Conservation (phyloP, 345 rosid genomes). For the Linum lewisii region DNA sequence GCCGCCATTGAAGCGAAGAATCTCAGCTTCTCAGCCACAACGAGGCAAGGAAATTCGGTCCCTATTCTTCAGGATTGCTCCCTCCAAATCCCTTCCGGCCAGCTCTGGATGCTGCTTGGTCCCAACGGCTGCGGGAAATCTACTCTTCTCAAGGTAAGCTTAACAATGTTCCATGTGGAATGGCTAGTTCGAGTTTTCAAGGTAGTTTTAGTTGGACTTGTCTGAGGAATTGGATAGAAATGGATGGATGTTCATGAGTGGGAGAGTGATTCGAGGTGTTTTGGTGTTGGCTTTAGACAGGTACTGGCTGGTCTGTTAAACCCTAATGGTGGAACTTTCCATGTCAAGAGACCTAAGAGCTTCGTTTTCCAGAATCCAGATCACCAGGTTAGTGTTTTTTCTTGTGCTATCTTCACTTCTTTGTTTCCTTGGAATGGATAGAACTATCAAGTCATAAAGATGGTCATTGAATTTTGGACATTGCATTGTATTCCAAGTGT, state of each 20-base stretch:
- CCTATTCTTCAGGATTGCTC: slow-evolving; percentile 78
- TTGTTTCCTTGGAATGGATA: background rate
- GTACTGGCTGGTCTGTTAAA: slow-evolving; percentile 77
- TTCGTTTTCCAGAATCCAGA: slow-evolving; percentile 90
- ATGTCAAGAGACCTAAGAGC: slow-evolving; percentile 61
- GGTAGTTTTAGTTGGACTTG: background rate
- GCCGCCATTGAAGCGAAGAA: slow-evolving; percentile 48
- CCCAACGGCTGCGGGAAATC: slow-evolving; percentile 99
- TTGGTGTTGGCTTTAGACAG: slow-evolving; percentile 29
- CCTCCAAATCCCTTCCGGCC: slow-evolving; percentile 58
- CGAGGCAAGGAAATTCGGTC: slow-evolving; percentile 41
- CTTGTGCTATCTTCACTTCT: background rate
- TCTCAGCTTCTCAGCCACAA: slow-evolving; percentile 48
- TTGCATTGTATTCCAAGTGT: background rate
- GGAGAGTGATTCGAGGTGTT: background rate
- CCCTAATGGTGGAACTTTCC: slow-evolving; percentile 52
- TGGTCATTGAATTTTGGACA: too few species aligned
- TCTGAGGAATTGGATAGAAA: background rate
- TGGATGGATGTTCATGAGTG: background rate
- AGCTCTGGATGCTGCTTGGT: slow-evolving; percentile 93
- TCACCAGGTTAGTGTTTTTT: slow-evolving; percentile 56
- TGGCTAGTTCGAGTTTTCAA: too few species aligned
- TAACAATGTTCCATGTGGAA: background rate
- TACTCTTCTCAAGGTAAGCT: slow-evolving; percentile 79
- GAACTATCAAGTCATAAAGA: too few species aligned